Conservation (phyloP, 129 eudicot genomes). For the Escallonia herrerae region DNA sequence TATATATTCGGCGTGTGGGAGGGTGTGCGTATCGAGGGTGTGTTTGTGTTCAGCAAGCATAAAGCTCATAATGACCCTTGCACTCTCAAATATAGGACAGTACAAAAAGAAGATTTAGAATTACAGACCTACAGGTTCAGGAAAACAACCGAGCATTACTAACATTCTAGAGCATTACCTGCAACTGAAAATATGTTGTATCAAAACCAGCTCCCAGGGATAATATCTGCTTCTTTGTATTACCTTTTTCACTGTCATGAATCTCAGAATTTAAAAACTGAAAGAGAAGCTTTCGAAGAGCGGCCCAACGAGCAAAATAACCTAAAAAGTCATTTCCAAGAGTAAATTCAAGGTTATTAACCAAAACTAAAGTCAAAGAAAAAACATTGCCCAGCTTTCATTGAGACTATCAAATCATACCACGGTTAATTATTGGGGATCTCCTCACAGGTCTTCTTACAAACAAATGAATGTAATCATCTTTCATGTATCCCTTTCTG, state of each 20-base stretch:
- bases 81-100: too few relatives aligned
- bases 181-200: constrained; percentile 90
- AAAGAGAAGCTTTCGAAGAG: constrained; percentile 70
- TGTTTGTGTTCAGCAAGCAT: too few relatives aligned
- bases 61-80: too few relatives aligned
- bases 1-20: too few relatives aligned
- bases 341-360: constrained; percentile 4
- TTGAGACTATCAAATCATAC: constrained; percentile 37
- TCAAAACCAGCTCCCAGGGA: constrained; percentile 99
- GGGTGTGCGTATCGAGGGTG: too few relatives aligned
- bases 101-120: too few relatives aligned
- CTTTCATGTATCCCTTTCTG: constrained; percentile 89
- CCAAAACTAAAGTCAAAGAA: neutral
- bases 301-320: constrained; percentile 95
- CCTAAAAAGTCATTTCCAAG: constrained; percentile 34
- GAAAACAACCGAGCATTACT: too few relatives aligned
- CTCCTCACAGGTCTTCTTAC: constrained; percentile 85
- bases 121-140: too few relatives aligned
- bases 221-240: constrained; percentile 63
- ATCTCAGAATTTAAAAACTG: constrained; percentile 55
- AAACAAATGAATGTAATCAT: constrained; percentile 80
- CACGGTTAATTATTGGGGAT: constrained; percentile 95
- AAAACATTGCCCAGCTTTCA: neutral
- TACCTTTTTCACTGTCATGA: constrained; percentile 34
- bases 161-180: constrained; percentile 29